Evolutionary conservation across 2,329 filamentous ascomycete species (phyloP), one percentile per base, ranked within the genome.

Genomic region (Sarocladiaceae sp.): DNA sequence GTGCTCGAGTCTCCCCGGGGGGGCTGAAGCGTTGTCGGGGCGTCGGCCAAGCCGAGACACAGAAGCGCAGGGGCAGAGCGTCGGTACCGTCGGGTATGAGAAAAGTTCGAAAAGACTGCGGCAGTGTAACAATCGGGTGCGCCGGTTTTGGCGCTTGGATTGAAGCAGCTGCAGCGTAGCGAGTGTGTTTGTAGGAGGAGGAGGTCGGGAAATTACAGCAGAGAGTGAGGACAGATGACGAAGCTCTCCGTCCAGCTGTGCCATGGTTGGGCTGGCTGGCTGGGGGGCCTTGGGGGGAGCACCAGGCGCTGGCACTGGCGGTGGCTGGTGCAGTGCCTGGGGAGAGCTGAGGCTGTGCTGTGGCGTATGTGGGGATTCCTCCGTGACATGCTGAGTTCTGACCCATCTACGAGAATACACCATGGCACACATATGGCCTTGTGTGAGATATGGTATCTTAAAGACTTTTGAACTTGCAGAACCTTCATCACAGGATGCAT

Each of bases 221-320:
- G 16, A 24, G 40, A 43, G 29, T 32, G 29, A 33, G 40, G 40
- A 43, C 40, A 44, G 47, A 48, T 48, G 47, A 48, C 47, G 47
- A 48, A 46, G 47, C 46, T 48, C n/a, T n/a, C 23, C 29, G 16
- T 32, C 29, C 23, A 32, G 29, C 18, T 33, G n/a, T n/a, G 19
- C 40, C 40, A 32, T 21, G 40, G 16, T 42, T 44, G 32, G 29
- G n/a, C n/a, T n/a, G n/a, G n/a, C n/a, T n/a, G n/a, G n/a, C 33
- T 35, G 33, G 33, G 12, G 33, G 10, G 16, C 11, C 10, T 35
- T 11, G 12, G 23, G 37, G n/a, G 15, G 15, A 18, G 5, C 4
- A 15, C 26, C 26, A 29, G 26, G 9, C 26, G 16, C n/a, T 15
- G 4, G 6, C 7, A n/a, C 16, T 24, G 19, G 10, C 10, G 29